phyloP scores from a whole-genome alignment of 352 stramenopile species.

The Phytophthora chlamydospora region DNA sequence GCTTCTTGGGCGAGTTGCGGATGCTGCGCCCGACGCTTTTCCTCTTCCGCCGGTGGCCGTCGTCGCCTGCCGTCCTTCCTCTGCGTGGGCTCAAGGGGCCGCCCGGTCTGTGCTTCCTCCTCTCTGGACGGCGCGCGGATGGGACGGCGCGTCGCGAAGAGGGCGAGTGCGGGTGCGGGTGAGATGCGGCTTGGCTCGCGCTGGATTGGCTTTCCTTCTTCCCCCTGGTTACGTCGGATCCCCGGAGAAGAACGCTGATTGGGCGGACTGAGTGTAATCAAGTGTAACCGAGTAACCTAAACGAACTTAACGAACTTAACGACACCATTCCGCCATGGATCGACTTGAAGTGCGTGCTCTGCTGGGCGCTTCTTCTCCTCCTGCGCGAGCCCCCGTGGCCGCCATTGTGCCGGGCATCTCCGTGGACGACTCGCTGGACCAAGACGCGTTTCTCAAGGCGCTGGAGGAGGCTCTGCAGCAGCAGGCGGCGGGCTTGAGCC shows the following conservation, averaged over 20 bases:
- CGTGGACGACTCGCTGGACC: constrained; percentile 53
- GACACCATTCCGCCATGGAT: constrained; percentile 37
- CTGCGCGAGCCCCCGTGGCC: not conserved
- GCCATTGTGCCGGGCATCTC: constrained; percentile 36
- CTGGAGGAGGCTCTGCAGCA: constrained; percentile 79
- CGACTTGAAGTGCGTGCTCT: constrained; percentile 67
- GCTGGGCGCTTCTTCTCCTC: constrained; percentile 14
- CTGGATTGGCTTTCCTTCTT: constrained; percentile 14
- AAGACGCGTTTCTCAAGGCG: constrained; percentile 67
- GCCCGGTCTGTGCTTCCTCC: constrained; percentile 2
- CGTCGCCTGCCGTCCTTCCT: constrained; percentile 37
- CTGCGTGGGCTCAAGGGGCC: constrained; percentile 6
- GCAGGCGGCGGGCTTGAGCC: constrained; percentile 46
- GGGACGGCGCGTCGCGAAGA: constrained; percentile 10
- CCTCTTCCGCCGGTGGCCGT: constrained; percentile 23
- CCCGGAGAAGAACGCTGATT: too few species aligned
- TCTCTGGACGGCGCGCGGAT: constrained; percentile 13
- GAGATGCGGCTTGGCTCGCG: constrained; percentile 6
- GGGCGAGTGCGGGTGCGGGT: constrained; percentile 7
- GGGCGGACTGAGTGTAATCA: too few species aligned
- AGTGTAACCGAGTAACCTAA: too few species aligned
- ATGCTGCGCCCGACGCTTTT: constrained; percentile 27
- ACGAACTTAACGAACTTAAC: too few species aligned
- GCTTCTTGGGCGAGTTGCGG: constrained; percentile 3
- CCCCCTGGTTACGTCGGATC: constrained; percentile 2